Base-by-base conservation (phyloP, 2,329 filamentous ascomycete species). In the Verticillium isaacii region DNA sequence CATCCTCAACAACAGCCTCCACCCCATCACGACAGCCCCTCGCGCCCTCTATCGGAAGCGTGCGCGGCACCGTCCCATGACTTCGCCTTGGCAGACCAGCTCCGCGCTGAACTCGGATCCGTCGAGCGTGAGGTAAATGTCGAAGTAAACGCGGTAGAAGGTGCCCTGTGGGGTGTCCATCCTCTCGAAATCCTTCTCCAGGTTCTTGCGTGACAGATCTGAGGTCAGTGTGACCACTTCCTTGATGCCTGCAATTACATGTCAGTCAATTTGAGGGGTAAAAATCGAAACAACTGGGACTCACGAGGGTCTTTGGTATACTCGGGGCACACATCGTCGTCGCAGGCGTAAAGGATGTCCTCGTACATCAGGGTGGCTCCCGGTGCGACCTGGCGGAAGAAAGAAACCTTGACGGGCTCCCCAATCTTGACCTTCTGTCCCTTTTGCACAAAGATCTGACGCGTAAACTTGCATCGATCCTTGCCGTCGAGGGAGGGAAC, bases 331-430 rank as follows among this genome's bases (percentile, higher is more conserved):
- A 97, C 92, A 74, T 99, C 95, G 67, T 98, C 95, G 73, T 99
- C 95, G 72, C 95, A 99, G 58, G 94, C 95, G 75, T 97, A 98
- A 62, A 98, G 78, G 60, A 98, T 94, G 79, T 99, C 95, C 81
- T 99, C 95, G 75, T 99, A 99, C 95, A 99, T 98, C 69, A 99
- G 87, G 1, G 94, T 98, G 37, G 95, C 95, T 58, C 95, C 95
- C 0, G 95, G 95, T 6, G 95, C 95, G 60, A 99, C 95, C 76
- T 98, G 95, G 76, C 95, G 85, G 88, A 99, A 98, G 79, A 98
- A 98, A 11, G 92, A 96, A 55, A 98, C 95, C 83, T 98, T 98
- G 79, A 98, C 94, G 1, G 95, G 94, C 79, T 99, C 95, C 70
- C 95, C 95, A 75, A 97, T 98, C 88, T 98, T 98, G 78, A 99